These are phyloP conservation scores for Lachnum nothofagi DNA, from an alignment of 2,329 filamentous ascomycete species.

Conservation along the genomic window DNA sequence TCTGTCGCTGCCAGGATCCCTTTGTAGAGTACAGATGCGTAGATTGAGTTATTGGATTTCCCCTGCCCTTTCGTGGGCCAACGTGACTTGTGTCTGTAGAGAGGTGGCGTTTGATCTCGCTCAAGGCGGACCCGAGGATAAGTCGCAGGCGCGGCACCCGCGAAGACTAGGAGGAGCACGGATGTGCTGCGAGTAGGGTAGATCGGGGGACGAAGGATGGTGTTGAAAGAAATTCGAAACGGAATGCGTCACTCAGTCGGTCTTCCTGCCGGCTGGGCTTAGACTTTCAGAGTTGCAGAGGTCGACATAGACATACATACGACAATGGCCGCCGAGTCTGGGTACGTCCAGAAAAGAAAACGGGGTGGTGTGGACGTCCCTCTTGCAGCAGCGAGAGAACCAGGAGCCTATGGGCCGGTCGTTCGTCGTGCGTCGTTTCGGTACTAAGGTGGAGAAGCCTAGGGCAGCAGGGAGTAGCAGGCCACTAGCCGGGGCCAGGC, in stretches of 20 bases:
- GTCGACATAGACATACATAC: background rate
- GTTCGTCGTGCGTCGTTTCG: conserved; percentile 2
- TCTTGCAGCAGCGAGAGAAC: background rate
- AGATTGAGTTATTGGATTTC: background rate
- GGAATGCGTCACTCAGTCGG: background rate
- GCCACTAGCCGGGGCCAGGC: background rate
- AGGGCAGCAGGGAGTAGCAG: background rate
- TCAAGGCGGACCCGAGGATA: background rate
- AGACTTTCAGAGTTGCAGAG: background rate
- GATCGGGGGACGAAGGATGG: background rate
- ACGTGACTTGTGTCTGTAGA: background rate
- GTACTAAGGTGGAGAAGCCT: conserved; percentile 5
- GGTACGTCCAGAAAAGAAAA: background rate
- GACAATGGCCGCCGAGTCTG: background rate
- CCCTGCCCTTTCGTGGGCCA: background rate
- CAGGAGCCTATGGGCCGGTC: background rate
- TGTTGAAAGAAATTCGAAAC: background rate
- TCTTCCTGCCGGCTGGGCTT: background rate
- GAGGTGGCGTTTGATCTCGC: background rate
- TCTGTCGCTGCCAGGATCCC: background rate
- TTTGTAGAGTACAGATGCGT: background rate
- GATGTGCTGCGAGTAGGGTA: background rate
- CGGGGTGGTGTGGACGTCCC: background rate
- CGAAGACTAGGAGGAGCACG: too few relatives aligned
- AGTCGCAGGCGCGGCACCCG: background rate